Percentiles rank a stretch among this genome's conserved stretches.
Conservation (phyloP, 345 rosid species). For the Citrus australasica region DNA sequence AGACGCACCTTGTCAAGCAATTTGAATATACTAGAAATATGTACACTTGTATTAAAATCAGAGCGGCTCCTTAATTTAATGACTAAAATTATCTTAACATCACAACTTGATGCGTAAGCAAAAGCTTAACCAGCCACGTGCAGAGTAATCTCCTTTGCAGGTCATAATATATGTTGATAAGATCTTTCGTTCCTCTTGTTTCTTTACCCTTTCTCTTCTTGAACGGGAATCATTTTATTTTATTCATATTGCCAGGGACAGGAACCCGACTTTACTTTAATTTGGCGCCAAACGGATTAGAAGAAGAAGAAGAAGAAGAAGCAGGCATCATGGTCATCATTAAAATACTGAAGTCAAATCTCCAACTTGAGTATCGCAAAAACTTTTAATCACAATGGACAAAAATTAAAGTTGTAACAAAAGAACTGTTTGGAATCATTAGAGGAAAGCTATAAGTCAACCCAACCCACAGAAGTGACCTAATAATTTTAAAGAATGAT, state of each 20-base stretch:
- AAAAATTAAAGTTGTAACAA: neutral
- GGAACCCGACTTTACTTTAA: slow-evolving; percentile 1
- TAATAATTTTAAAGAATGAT: neutral
- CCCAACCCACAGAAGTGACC: neutral
- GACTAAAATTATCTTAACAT: no score
- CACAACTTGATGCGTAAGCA: neutral
- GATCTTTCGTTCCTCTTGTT: neutral
- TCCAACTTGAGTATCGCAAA: neutral
- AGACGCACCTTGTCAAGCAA: neutral
- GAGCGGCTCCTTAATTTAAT: no score
- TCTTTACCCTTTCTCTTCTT: neutral
- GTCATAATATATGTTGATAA: neutral
- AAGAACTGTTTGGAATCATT: neutral
- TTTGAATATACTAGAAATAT: no score
- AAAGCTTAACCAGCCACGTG: neutral
- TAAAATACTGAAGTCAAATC: slow-evolving; percentile 5
- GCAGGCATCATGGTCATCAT: slow-evolving; percentile 4
- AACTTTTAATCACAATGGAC: slow-evolving; percentile 2
- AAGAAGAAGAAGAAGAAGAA: neutral
- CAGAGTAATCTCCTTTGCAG: neutral
- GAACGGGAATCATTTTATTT: neutral
- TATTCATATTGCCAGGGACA: neutral
- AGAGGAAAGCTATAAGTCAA: neutral
- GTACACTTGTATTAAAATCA: no score
- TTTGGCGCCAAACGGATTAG: slow-evolving; percentile 20